Evolutionary conservation across 2,329 filamentous ascomycete species (phyloP).

Genomic region (Penicillium brasilianum): DNA sequence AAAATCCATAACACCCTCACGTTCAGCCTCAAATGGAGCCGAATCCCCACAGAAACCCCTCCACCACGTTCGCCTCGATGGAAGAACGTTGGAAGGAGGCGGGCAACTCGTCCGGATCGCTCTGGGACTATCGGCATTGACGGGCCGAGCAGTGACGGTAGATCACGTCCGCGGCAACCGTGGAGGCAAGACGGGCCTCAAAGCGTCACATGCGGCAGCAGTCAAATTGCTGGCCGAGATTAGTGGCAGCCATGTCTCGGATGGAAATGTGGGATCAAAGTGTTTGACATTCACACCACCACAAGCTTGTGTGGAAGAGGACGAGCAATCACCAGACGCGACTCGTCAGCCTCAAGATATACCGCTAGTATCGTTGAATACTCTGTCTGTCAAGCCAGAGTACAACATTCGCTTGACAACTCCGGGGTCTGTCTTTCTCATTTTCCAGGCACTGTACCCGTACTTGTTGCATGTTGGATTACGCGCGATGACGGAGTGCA

Average conservation of each 20-base stretch:
- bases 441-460: slow-evolving; percentile 65
- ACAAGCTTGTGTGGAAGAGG: background rate
- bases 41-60: slow-evolving; percentile 9
- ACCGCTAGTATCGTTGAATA: slow-evolving; percentile 18
- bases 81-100: slow-evolving; percentile 65
- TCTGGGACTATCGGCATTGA: slow-evolving; percentile 60
- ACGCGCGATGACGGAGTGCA: slow-evolving; percentile 19
- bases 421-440: slow-evolving; percentile 60
- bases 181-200: slow-evolving; percentile 58
- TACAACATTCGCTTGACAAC: slow-evolving; percentile 52
- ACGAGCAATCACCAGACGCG: background rate
- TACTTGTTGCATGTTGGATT: slow-evolving; percentile 57
- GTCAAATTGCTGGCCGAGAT: slow-evolving; percentile 59
- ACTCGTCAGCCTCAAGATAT: slow-evolving; percentile 7
- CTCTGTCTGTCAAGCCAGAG: slow-evolving; percentile 34
- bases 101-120: slow-evolving; percentile 66
- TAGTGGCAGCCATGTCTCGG: slow-evolving; percentile 50
- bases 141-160: slow-evolving; percentile 56
- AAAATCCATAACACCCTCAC: slow-evolving; percentile 1
- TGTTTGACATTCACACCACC: slow-evolving; percentile 30
- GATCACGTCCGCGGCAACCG: slow-evolving; percentile 59
- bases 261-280: slow-evolving; percentile 43
- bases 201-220: slow-evolving; percentile 62
- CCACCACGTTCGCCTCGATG: slow-evolving; percentile 52
- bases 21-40: slow-evolving; percentile 9